Percentiles rank a stretch among this genome's conserved stretches.
phyloP scores from a whole-genome alignment of 371 early-diverging fungal species.

The Phascolomyces articulosus region DNA sequence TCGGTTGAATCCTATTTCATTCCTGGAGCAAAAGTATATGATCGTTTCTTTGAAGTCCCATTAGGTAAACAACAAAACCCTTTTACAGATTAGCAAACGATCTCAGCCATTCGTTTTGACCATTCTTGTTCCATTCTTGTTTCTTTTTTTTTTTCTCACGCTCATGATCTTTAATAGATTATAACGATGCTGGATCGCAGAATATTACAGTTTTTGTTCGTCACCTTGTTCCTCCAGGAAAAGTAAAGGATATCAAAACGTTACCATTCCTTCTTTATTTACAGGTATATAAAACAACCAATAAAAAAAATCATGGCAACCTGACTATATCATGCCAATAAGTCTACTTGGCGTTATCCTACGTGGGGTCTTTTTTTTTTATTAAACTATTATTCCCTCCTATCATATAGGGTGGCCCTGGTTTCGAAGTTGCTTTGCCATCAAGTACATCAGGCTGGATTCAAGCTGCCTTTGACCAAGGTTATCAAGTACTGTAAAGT shows the following conservation, averaged over 20 bases:
- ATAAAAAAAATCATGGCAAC: too few relatives aligned
- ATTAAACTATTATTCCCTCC: too few relatives aligned
- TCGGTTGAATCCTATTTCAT: conserved; percentile 55
- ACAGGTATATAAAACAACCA: too few relatives aligned
- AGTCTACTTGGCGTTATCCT: too few relatives aligned
- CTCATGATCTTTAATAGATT: conserved; percentile 29
- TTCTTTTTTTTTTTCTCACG: not conserved
- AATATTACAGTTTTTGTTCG: conserved; percentile 59
- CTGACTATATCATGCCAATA: too few relatives aligned
- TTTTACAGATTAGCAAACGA: too few relatives aligned
- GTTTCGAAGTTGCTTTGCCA: conserved; percentile 59
- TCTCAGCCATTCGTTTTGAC: too few relatives aligned
- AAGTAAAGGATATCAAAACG: conserved; percentile 44
- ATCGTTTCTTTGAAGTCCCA: conserved; percentile 64
- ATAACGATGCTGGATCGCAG: conserved; percentile 31
- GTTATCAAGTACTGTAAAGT: conserved; percentile 62
- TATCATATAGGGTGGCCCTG: conserved; percentile 73
- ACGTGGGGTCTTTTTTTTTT: too few relatives aligned
- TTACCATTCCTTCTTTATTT: conserved; percentile 64
- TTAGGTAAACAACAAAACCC: conserved; percentile 47
- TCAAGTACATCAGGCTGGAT: conserved; percentile 64
- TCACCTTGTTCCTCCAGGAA: conserved; percentile 59
- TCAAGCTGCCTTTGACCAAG: conserved; percentile 61
- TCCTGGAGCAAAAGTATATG: conserved; percentile 62
- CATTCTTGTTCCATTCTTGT: too few relatives aligned